Base-by-base conservation (phyloP, 1,284 basidiomycete species). In the Nidula niveotomentosa region DNA sequence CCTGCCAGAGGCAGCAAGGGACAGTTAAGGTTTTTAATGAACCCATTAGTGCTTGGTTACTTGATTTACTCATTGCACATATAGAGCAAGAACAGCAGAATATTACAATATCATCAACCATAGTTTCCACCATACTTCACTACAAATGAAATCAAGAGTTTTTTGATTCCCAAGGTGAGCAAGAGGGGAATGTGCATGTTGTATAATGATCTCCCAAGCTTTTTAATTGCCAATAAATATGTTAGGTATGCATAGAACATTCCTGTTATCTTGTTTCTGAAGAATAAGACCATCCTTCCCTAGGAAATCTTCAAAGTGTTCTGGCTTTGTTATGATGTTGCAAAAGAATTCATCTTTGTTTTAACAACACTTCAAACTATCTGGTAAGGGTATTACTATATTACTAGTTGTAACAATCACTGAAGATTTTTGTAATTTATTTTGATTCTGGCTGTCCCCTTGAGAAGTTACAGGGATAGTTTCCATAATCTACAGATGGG, bases 321-420 rank as follows among this genome's bases (percentile, higher is more conserved):
- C 35, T 0, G 65, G 65, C 1, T 53, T 34, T 0, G 51, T 54
- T 0, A 69, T 13, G 3, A 73, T 57, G 1, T 50, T 41, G 7
- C 33, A 49, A 45, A 65, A 67, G 44, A 69, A 65, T 0, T 35
- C 1, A 48, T 71, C 66, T 0, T 64, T 45, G 1, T 15, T 8
- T 15, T 66, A 65, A 15, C 60, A 30, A 15, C 55, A 36, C 1
- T 44, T 48, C 1, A 67, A 8, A 13, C 50, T 50, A 30, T 48
- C 53, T 8, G 37, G 36, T 12, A 59, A 12, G 46, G 55, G 53
- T 1, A 59, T 17, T 1, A 56, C 56, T 8, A 46, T 9, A 18
- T 46, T 17, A 9, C 44, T 17, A 10, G 17, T 9, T 10, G 44
- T 46, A 8, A 46, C 8, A 10, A 46, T 8, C 9, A 17, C 18